These are phyloP conservation scores for Venturia oleaginea DNA, from an alignment of 2,329 filamentous ascomycete genomes.

Conservation along the genomic window DNA sequence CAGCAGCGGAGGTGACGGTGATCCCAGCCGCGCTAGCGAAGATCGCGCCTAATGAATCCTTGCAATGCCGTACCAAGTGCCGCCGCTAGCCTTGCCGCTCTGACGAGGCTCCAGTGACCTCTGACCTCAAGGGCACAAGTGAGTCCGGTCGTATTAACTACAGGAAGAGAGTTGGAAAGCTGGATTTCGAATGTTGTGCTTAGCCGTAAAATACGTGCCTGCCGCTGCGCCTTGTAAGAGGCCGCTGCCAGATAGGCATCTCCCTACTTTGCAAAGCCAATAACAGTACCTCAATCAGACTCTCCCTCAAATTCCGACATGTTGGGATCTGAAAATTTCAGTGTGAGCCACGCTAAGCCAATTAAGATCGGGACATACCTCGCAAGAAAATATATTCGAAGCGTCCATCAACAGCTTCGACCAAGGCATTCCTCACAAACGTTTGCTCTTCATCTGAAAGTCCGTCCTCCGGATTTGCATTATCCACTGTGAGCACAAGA, in stretches of 20 bases:
- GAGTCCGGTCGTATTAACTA: too few species aligned
- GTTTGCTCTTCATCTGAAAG: conserved; percentile 32
- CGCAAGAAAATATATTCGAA: conserved; percentile 36
- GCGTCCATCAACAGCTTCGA: conserved; percentile 32
- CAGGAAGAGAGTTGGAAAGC: too few species aligned
- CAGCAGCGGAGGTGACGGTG: background rate
- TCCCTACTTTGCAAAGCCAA: background rate
- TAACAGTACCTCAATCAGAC: conserved; percentile 29
- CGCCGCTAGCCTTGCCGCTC: background rate
- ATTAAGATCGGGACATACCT: conserved; percentile 26
- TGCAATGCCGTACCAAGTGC: background rate
- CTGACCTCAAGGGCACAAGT: too few species aligned
- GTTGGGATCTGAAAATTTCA: conserved; percentile 31
- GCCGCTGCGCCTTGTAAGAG: background rate
- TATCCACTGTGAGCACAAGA: conserved; percentile 35
- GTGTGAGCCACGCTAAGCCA: background rate
- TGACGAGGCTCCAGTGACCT: background rate
- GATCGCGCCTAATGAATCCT: background rate
- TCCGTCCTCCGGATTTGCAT: conserved; percentile 33
- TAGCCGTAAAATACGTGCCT: background rate
- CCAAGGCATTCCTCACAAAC: conserved; percentile 29
- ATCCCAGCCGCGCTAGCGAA: background rate
- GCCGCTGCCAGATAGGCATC: background rate
- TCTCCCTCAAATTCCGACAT: conserved; percentile 36
- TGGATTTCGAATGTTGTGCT: background rate